These are phyloP conservation scores for Metschnikowia similis DNA, from an alignment of 805 yeast genomes.

Conservation along the genomic window DNA sequence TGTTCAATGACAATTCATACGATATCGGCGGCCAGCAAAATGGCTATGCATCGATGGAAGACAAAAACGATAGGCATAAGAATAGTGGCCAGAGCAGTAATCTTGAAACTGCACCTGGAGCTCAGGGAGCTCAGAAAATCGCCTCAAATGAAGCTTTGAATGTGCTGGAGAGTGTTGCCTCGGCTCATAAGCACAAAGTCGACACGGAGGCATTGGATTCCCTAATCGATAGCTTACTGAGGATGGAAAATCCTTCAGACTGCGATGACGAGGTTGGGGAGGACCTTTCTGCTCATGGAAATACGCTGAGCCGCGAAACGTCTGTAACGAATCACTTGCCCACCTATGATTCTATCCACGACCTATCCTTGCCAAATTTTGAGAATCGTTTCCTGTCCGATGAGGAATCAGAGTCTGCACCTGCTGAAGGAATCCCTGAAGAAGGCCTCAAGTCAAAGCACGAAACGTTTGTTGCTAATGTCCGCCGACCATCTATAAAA, in stretches of 20 bases:
- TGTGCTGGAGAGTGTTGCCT: not conserved
- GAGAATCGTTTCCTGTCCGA: constrained; percentile 18
- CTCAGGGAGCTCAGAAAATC: not conserved
- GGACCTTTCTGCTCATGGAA: not conserved
- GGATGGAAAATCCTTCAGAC: constrained; percentile 16
- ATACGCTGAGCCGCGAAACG: not conserved
- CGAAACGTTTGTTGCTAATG: constrained; percentile 9
- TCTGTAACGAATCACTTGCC: constrained; percentile 17
- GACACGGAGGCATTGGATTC: constrained; percentile 33
- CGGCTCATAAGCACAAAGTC: constrained; percentile 8
- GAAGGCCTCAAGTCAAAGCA: constrained; percentile 9
- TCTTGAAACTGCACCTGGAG: constrained; percentile 4
- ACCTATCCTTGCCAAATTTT: constrained; percentile 28
- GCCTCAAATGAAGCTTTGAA: not conserved
- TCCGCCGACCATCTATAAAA: constrained; percentile 24
- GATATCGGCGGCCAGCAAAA: constrained; percentile 11
- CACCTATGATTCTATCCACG: constrained; percentile 19
- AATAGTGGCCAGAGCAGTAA: constrained; percentile 21
- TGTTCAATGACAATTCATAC: not conserved
- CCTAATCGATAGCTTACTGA: constrained; percentile 32
- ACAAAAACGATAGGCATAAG: constrained; percentile 27
- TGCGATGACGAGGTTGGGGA: constrained; percentile 1
- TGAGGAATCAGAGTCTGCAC: not conserved
- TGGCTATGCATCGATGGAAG: not conserved
- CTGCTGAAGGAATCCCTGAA: not conserved